These are phyloP conservation scores for Drechmeria coniospora DNA, from an alignment of 2,329 filamentous ascomycete species.

Conservation along the genomic window DNA sequence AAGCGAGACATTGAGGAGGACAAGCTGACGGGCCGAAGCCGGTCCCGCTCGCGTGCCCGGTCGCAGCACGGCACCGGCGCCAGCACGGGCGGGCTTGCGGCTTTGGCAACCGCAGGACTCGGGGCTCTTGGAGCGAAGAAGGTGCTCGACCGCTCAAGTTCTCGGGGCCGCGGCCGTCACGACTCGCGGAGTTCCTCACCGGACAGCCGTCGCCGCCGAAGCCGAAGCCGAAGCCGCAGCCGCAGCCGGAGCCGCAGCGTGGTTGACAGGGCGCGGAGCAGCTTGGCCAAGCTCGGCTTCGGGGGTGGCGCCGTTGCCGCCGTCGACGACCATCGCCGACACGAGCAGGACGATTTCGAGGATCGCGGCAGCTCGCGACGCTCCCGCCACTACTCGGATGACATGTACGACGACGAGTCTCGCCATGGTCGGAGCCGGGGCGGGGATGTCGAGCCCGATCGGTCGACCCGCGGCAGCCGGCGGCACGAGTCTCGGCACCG, in stretches of 20 bases:
- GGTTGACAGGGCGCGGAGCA: conserved; percentile 45
- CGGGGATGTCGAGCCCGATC: conserved; percentile 33
- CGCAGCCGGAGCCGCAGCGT: conserved; percentile 47
- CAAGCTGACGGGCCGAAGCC: conserved; percentile 44
- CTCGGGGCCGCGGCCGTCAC: conserved; percentile 33
- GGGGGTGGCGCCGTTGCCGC: conserved; percentile 28
- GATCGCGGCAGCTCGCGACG: conserved; percentile 23
- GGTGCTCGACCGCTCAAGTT: conserved; percentile 37
- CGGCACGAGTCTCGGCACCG: conserved; percentile 19
- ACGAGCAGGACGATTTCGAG: conserved; percentile 30
- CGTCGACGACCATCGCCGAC: conserved; percentile 21
- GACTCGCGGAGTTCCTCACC: conserved; percentile 28
- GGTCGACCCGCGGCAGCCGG: conserved; percentile 24
- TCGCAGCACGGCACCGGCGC: conserved; percentile 31
- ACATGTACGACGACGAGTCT: conserved; percentile 30
- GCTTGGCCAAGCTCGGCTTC: conserved; percentile 46
- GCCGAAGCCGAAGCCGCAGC: conserved; percentile 42
- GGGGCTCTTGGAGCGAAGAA: conserved; percentile 49
- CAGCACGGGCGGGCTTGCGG: conserved; percentile 37
- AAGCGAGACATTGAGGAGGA: conserved; percentile 50
- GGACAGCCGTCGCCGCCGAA: conserved; percentile 27
- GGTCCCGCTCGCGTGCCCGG: conserved; percentile 51
- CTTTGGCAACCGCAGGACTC: conserved; percentile 45
- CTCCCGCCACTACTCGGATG: conserved; percentile 24
- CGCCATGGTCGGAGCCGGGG: conserved; percentile 20